Evolutionary conservation across 2,329 filamentous ascomycete species (phyloP).

Genomic region (Exophiala sp.): DNA sequence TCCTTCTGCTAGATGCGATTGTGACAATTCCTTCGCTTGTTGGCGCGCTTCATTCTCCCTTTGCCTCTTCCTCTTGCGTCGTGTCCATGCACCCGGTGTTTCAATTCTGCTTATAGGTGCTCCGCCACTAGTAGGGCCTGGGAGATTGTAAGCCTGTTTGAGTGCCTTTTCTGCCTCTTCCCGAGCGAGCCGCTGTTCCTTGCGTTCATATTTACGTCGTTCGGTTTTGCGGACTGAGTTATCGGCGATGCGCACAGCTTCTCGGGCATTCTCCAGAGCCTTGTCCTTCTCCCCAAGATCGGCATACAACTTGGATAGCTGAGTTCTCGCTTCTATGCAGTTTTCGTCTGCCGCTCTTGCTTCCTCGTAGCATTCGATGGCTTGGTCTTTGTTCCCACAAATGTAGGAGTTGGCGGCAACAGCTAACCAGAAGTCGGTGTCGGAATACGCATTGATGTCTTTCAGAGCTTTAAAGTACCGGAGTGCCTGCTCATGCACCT

Average conservation of each 20-base stretch:
- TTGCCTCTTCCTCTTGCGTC: background rate
- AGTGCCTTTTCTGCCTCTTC: slow-evolving; percentile 28
- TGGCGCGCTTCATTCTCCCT: slow-evolving; percentile 1
- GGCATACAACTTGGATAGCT: slow-evolving; percentile 80
- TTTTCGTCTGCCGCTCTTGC: slow-evolving; percentile 66
- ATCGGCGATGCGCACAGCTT: slow-evolving; percentile 62
- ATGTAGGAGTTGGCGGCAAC: slow-evolving; percentile 60
- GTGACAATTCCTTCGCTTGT: background rate
- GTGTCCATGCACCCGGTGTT: slow-evolving; percentile 2
- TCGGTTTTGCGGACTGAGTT: slow-evolving; percentile 18
- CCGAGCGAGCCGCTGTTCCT: slow-evolving; percentile 24
- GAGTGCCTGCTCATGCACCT: slow-evolving; percentile 50
- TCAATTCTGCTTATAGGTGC: slow-evolving; percentile 15
- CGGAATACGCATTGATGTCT: slow-evolving; percentile 42
- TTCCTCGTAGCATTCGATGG: slow-evolving; percentile 69
- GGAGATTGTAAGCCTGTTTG: slow-evolving; percentile 25
- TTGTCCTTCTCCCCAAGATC: slow-evolving; percentile 65
- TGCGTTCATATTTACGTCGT: slow-evolving; percentile 29
- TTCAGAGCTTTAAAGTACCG: slow-evolving; percentile 53
- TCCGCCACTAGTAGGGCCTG: slow-evolving; percentile 5
- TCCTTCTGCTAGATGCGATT: slow-evolving; percentile 8
- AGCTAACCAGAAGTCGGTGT: slow-evolving; percentile 47
- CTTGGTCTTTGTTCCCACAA: slow-evolving; percentile 58
- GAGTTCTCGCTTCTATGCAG: slow-evolving; percentile 69
- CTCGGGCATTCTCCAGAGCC: slow-evolving; percentile 69